phyloP scores from a whole-genome alignment of 2,329 filamentous ascomycete species.

The Malbranchea cinnamomea region DNA sequence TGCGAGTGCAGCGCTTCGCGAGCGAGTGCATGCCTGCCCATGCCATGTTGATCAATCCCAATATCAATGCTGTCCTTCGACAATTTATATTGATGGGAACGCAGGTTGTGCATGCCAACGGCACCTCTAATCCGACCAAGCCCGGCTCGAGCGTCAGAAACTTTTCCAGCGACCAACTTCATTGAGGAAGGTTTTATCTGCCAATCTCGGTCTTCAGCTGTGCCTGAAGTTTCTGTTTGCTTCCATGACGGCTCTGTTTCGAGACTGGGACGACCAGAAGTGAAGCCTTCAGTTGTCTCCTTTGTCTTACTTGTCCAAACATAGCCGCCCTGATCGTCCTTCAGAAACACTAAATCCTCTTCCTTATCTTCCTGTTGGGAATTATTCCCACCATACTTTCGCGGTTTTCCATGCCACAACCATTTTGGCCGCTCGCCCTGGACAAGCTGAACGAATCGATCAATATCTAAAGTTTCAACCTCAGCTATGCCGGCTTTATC shows the following conservation, averaged over 20 bases:
- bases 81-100: constrained; percentile 26
- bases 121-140: constrained; percentile 76
- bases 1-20: no score
- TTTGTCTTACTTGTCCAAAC: constrained; percentile 28
- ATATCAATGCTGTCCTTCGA: constrained; percentile 22
- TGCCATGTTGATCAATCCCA: constrained; percentile 17
- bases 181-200: constrained; percentile 51
- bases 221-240: constrained; percentile 14
- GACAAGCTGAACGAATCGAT: constrained; percentile 62
- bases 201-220: constrained; percentile 26
- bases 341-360: constrained; percentile 29
- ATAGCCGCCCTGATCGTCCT: constrained; percentile 31
- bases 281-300: constrained; percentile 22
- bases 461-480: constrained; percentile 81
- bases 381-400: constrained; percentile 38
- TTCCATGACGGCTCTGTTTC: constrained; percentile 19
- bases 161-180: constrained; percentile 64
- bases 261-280: constrained; percentile 16
- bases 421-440: constrained; percentile 78
- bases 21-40: no score
- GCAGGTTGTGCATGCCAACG: constrained; percentile 40
- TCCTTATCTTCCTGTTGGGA: constrained; percentile 19
- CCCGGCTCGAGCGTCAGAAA: constrained; percentile 67
- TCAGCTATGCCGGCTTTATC: constrained; percentile 85
- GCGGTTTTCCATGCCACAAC: constrained; percentile 85